A percentile compares a stretch with the other conserved stretches of the same genome.
Conservation (phyloP, 768 basidiomycete genomes). For the Collybiopsis confluens region DNA sequence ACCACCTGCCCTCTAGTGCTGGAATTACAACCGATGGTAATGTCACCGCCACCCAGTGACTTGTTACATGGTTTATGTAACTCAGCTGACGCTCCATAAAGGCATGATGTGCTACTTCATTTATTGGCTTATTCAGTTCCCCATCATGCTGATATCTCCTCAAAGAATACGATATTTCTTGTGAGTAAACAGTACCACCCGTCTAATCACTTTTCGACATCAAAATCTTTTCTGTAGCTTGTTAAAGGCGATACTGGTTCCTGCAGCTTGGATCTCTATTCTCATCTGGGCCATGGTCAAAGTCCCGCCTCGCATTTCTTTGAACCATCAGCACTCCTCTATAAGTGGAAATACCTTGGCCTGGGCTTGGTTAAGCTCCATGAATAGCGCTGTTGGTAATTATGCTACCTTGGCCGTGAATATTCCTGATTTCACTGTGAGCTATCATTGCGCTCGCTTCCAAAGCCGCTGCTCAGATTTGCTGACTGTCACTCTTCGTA, state of each 20-base stretch:
- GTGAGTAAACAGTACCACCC: neutral
- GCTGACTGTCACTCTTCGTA: neutral
- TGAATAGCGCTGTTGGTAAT: constrained; percentile 75
- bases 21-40: constrained; percentile 63
- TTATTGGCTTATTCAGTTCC: constrained; percentile 75
- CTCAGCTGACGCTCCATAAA: constrained; percentile 17
- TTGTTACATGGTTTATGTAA: neutral
- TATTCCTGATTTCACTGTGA: constrained; percentile 76
- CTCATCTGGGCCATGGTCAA: constrained; percentile 77
- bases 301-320: constrained; percentile 56
- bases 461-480: neutral
- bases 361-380: constrained; percentile 76
- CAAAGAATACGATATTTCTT: constrained; percentile 77
- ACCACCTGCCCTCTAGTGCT: constrained; percentile 51
- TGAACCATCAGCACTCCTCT: constrained; percentile 48
- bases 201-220: neutral
- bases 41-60: no score
- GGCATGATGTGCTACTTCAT: constrained; percentile 75
- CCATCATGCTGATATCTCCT: constrained; percentile 73
- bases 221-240: constrained; percentile 21
- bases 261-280: constrained; percentile 63
- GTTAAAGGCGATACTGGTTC: constrained; percentile 61
- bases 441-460: neutral
- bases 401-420: constrained; percentile 74
- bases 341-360: constrained; percentile 50